Evolutionary conservation across 164 flowering plant genomes (phyloP).

Genomic region (Echeveria elegans): DNA sequence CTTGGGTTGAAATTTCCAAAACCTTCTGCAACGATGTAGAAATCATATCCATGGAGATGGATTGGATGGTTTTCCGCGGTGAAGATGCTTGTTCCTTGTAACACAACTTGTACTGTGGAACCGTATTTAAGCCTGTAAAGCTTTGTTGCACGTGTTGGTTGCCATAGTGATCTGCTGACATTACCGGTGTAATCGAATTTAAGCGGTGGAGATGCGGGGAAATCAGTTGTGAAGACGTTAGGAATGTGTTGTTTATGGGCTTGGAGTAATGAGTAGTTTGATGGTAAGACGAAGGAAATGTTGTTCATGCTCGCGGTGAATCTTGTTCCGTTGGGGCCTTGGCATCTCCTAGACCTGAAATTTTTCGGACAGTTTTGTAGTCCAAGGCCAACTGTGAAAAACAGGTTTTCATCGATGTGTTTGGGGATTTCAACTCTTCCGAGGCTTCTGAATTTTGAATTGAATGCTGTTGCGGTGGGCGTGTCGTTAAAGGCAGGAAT

Average conservation of each 20-base stretch:
- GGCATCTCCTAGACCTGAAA: constrained; percentile 20
- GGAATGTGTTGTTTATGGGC: constrained; percentile 5
- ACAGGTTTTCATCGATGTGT: constrained; percentile 37
- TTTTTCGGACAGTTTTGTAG: constrained; percentile 38
- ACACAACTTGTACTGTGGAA: background rate
- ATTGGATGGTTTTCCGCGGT: constrained; percentile 13
- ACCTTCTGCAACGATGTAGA: constrained; percentile 14
- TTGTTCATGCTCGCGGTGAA: constrained; percentile 90
- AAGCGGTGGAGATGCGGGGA: background rate
- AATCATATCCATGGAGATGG: constrained; percentile 17
- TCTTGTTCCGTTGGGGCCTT: constrained; percentile 68
- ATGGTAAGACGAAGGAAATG: constrained; percentile 25
- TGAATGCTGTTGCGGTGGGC: constrained; percentile 35
- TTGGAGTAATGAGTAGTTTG: constrained; percentile 3
- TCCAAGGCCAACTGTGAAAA: constrained; percentile 57
- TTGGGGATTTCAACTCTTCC: constrained; percentile 28
- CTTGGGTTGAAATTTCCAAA: constrained; percentile 4
- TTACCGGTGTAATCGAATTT: constrained; percentile 9
- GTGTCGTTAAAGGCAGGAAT: constrained; percentile 60
- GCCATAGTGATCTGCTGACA: background rate
- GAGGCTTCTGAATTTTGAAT: constrained; percentile 28
- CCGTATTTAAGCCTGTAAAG: background rate
- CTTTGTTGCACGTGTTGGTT: background rate
- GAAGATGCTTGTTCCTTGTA: constrained; percentile 12
- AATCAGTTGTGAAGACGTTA: constrained; percentile 5